phyloP scores from a whole-genome alignment of 1,284 basidiomycete genomes.

The Polyporus tsugae region DNA sequence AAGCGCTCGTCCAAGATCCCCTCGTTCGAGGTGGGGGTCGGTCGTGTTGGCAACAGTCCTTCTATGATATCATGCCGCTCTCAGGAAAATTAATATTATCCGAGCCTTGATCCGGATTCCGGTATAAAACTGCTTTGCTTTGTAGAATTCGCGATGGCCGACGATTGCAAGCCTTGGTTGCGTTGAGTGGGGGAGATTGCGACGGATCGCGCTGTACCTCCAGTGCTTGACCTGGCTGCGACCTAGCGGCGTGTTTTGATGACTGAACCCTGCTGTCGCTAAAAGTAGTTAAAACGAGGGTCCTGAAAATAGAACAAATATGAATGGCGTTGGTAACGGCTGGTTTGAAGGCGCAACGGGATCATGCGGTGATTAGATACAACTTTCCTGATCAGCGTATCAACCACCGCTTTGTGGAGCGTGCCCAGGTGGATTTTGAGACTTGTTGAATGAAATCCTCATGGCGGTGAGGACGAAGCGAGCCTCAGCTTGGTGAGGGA shows the following conservation, averaged over 20 bases:
- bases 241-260: not conserved
- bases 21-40: slow-evolving; percentile 1
- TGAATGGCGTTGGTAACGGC: not conserved
- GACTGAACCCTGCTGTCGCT: not conserved
- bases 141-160: not conserved
- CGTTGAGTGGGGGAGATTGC: not conserved
- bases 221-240: not conserved
- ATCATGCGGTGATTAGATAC: not conserved
- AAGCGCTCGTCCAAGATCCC: not conserved
- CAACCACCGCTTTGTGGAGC: not conserved
- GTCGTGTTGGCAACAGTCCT: slow-evolving; percentile 9
- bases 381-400: not conserved
- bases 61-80: not conserved
- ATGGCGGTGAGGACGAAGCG: not conserved
- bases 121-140: not conserved
- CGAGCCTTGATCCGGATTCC: not conserved
- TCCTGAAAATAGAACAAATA: slow-evolving; percentile 6
- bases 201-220: not conserved
- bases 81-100: slow-evolving; percentile 1
- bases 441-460: not conserved
- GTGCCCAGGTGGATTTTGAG: not conserved
- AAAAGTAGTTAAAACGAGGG: not conserved
- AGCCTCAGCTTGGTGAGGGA: not conserved
- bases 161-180: not conserved
- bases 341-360: not conserved